Conservation (phyloP, 148 eudicot species). For the Arctostaphylos glauca region DNA sequence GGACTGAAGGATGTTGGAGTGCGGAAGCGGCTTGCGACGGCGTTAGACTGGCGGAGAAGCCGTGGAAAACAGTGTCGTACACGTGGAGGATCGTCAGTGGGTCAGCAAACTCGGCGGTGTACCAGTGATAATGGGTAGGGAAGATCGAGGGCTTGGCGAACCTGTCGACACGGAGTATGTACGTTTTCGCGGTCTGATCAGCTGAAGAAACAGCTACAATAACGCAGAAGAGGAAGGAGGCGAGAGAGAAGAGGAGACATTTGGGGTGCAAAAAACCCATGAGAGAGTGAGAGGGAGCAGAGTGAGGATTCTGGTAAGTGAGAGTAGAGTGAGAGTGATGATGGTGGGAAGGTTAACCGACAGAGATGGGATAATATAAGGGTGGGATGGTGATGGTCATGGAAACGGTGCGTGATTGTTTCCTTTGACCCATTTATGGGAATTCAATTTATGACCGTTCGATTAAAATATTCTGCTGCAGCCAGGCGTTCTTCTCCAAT, state of each 20-base stretch:
- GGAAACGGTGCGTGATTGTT: background rate
- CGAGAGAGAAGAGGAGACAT: background rate
- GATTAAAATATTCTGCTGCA: no score
- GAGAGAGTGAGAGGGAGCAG: slow-evolving; percentile 18
- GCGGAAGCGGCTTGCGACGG: slow-evolving; percentile 40
- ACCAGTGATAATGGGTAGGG: slow-evolving; percentile 78
- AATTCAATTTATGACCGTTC: no score
- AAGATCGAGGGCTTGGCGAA: slow-evolving; percentile 71
- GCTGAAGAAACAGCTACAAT: background rate
- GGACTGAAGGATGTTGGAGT: slow-evolving; percentile 58
- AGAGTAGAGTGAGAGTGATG: background rate
- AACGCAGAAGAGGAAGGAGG: background rate
- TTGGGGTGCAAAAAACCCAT: slow-evolving; percentile 30
- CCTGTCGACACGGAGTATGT: slow-evolving; percentile 57
- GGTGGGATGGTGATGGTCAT: background rate
- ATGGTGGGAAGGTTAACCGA: background rate
- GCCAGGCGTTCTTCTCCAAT: no score
- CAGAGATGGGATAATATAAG: background rate
- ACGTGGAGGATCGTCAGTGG: slow-evolving; percentile 59
- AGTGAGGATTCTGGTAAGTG: background rate
- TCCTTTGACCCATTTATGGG: no score
- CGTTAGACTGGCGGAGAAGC: slow-evolving; percentile 77
- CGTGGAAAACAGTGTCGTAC: slow-evolving; percentile 81
- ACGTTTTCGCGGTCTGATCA: slow-evolving; percentile 41
- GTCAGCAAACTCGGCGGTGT: slow-evolving; percentile 57